phyloP scores from a whole-genome alignment of 2,329 filamentous ascomycete species.

The Pseudodiploospora longispora region DNA sequence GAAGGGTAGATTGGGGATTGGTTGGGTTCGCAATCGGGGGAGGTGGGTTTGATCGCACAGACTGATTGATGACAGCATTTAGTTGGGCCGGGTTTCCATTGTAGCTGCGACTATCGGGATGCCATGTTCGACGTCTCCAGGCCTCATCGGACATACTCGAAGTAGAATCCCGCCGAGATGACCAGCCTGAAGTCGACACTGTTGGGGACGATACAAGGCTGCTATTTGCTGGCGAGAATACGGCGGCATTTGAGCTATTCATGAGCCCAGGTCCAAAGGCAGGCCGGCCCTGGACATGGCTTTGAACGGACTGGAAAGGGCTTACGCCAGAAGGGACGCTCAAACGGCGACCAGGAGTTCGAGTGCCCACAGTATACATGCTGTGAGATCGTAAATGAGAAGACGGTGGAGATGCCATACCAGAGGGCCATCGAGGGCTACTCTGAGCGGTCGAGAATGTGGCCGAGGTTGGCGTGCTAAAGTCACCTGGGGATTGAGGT shows the following conservation, averaged over 20 bases:
- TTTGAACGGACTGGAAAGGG: constrained; percentile 62
- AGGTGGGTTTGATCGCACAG: constrained; percentile 45
- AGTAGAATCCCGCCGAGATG: constrained; percentile 54
- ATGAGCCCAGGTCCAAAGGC: constrained; percentile 44
- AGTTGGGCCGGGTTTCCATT: constrained; percentile 62
- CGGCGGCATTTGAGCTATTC: constrained; percentile 45
- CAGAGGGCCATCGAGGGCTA: constrained; percentile 66
- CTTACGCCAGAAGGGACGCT: constrained; percentile 73
- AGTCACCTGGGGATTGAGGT: constrained; percentile 61
- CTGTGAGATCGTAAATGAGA: constrained; percentile 62
- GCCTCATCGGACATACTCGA: constrained; percentile 61
- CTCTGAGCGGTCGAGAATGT: constrained; percentile 70
- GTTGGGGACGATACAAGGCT: constrained; percentile 59
- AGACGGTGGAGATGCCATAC: constrained; percentile 64
- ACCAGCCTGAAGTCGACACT: constrained; percentile 52
- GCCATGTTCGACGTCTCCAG: constrained; percentile 82
- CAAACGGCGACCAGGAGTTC: constrained; percentile 64
- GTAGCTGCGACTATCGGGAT: constrained; percentile 65
- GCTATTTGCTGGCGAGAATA: constrained; percentile 50
- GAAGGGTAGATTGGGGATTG: constrained; percentile 51
- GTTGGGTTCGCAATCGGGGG: constrained; percentile 38
- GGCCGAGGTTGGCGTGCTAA: constrained; percentile 75
- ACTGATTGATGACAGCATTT: constrained; percentile 66
- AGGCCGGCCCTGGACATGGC: constrained; percentile 46
- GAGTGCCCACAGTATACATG: constrained; percentile 57